A percentile compares a stretch with the other conserved stretches of the same genome.
Conservation (phyloP, 202 grass and related monocot genomes). For the Panicum virgatum region DNA sequence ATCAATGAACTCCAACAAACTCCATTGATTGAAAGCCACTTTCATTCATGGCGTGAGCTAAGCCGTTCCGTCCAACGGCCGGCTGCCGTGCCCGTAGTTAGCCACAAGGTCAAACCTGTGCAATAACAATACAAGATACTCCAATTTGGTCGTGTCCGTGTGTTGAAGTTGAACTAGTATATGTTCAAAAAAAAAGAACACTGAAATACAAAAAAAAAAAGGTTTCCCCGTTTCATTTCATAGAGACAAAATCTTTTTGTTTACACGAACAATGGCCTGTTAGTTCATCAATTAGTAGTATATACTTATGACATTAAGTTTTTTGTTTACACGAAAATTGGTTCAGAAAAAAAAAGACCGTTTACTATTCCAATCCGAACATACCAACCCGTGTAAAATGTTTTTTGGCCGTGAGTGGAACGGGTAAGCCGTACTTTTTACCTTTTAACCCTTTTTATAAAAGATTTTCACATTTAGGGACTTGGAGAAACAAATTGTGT, state of each 20-base stretch:
- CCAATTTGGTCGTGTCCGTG: not conserved
- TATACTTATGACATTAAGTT: not conserved
- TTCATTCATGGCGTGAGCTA: constrained; percentile 4
- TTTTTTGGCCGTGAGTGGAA: not conserved
- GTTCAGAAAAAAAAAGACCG: not conserved
- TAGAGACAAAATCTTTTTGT: no score
- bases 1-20: constrained; percentile 37
- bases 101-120: constrained; percentile 2
- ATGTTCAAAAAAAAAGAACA: no score
- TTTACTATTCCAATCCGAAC: not conserved
- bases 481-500: no score
- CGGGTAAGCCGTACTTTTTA: no score
- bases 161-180: no score
- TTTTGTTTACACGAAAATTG: not conserved
- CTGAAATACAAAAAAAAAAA: no score
- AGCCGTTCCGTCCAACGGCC: constrained; percentile 14
- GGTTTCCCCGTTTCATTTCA: no score
- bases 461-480: no score
- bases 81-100: not conserved
- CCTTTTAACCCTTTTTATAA: no score
- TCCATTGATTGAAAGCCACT: constrained; percentile 30
- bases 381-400: not conserved
- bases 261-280: no score
- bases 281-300: not conserved
- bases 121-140: not conserved